Percentiles rank a stretch among this genome's conserved stretches.
Conservation (phyloP, 2,329 filamentous ascomycete genomes). For the Cryphonectria carpinicola region DNA sequence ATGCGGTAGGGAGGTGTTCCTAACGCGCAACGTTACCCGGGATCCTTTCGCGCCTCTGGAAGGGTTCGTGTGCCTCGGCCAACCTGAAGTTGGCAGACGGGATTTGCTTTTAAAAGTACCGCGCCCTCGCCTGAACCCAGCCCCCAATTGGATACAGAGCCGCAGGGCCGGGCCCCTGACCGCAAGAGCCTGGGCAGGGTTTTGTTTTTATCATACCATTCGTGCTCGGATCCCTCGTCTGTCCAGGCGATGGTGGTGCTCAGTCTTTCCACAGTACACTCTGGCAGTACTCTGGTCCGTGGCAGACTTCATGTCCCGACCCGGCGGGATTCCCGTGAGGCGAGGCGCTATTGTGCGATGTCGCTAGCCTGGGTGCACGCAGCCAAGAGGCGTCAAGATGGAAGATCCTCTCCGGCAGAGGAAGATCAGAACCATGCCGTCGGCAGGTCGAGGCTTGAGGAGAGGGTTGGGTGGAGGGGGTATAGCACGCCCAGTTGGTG, state of each 20-base stretch:
- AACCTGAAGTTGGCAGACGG: not conserved
- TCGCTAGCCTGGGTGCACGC: constrained; percentile 5
- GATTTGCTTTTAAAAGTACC: not conserved
- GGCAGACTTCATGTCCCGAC: not conserved
- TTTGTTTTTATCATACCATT: not conserved
- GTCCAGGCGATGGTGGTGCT: constrained; percentile 1
- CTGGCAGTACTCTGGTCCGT: not conserved
- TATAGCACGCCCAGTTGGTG: not conserved
- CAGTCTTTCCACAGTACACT: not conserved
- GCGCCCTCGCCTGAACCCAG: not conserved
- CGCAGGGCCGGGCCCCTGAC: not conserved
- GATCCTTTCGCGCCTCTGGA: not conserved
- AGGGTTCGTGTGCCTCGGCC: not conserved
- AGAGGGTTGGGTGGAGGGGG: not conserved
- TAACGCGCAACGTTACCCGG: not conserved
- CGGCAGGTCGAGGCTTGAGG: not conserved
- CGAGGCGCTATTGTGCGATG: constrained; percentile 1
- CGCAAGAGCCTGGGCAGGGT: not conserved
- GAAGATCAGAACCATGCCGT: not conserved
- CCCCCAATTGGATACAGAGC: not conserved
- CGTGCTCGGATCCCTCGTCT: not conserved
- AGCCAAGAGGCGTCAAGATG: constrained; percentile 6
- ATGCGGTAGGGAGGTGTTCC: not conserved
- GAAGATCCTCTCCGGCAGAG: constrained; percentile 2
- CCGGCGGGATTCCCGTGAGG: not conserved